A percentile compares a stretch with the other conserved stretches of the same genome.
These are phyloP conservation scores for Neurospora sp. DNA, from an alignment of 2,329 filamentous ascomycete genomes.

Conservation along the genomic window DNA sequence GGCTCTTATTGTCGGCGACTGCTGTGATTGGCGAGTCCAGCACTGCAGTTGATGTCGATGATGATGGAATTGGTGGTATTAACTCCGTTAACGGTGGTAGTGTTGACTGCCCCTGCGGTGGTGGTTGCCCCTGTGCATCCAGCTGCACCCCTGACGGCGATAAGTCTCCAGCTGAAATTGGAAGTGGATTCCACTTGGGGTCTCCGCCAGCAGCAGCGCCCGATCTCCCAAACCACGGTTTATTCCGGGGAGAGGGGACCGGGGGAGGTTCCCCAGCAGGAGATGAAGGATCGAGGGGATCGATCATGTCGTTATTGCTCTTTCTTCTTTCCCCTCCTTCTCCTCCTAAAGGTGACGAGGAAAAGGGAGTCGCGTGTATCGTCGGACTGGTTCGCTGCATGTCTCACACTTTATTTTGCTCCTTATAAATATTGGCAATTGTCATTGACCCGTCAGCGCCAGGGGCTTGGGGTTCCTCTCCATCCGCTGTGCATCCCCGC, in stretches of 20 bases:
- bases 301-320: conserved; percentile 3
- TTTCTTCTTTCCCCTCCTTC: not conserved
- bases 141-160: not conserved
- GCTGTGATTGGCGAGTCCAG: conserved; percentile 4
- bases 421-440: not conserved
- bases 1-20: conserved; percentile 8
- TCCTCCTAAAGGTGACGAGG: conserved; percentile 17
- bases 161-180: not conserved
- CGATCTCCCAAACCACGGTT: conserved; percentile 13
- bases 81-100: not conserved
- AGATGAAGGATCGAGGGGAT: conserved; percentile 7
- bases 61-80: not conserved
- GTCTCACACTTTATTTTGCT: conserved; percentile 5
- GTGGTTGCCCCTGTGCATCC: not conserved
- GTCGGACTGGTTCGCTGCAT: conserved; percentile 19
- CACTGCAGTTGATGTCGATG: not conserved
- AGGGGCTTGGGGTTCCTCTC: not conserved
- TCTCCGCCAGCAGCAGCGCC: conserved; percentile 14
- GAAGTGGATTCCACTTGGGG: not conserved
- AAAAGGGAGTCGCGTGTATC: conserved; percentile 19
- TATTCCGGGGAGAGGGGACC: not conserved
- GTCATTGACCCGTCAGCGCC: not conserved
- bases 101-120: not conserved
- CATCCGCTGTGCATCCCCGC: not conserved
- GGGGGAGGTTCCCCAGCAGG: conserved; percentile 2